phyloP scores from a whole-genome alignment of 2,329 filamentous ascomycete genomes.

The Trichoderma atroviride region DNA sequence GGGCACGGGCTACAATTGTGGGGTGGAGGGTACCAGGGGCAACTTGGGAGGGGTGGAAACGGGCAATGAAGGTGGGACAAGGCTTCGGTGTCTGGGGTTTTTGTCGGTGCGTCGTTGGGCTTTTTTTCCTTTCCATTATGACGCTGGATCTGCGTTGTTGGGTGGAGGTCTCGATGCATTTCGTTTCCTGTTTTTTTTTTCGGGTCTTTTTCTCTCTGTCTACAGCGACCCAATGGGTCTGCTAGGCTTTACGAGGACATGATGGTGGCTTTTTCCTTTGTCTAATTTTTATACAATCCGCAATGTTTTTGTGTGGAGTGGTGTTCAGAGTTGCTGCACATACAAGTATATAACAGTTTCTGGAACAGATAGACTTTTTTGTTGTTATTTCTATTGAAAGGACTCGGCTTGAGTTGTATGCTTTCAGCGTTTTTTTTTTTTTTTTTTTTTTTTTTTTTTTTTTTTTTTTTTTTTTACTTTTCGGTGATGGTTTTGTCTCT shows the following conservation, averaged over 20 bases:
- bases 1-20: conserved; percentile 23
- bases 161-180: conserved; percentile 20
- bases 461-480: too few species aligned
- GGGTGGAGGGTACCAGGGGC: conserved; percentile 22
- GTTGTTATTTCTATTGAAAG: neutral
- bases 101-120: conserved; percentile 19
- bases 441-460: neutral
- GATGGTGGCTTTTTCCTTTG: conserved; percentile 16
- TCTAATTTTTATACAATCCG: neutral
- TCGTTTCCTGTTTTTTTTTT: conserved; percentile 22
- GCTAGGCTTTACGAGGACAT: conserved; percentile 21
- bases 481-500: neutral
- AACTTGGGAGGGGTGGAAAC: conserved; percentile 16
- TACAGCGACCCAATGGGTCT: neutral
- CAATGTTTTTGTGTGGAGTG: neutral
- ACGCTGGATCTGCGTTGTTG: conserved; percentile 22
- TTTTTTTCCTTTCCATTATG: conserved; percentile 11
- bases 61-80: conserved; percentile 24
- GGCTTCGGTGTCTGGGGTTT: conserved; percentile 26
- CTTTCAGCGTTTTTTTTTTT: neutral
- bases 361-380: conserved; percentile 24
- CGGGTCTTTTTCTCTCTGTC: conserved; percentile 18
- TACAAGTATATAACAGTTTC: conserved; percentile 15
- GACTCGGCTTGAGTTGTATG: neutral
- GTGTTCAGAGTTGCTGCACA: conserved; percentile 22